phyloP scores from a whole-genome alignment of 352 stramenopile genomes.

The Globisporangium uncinulatum region DNA sequence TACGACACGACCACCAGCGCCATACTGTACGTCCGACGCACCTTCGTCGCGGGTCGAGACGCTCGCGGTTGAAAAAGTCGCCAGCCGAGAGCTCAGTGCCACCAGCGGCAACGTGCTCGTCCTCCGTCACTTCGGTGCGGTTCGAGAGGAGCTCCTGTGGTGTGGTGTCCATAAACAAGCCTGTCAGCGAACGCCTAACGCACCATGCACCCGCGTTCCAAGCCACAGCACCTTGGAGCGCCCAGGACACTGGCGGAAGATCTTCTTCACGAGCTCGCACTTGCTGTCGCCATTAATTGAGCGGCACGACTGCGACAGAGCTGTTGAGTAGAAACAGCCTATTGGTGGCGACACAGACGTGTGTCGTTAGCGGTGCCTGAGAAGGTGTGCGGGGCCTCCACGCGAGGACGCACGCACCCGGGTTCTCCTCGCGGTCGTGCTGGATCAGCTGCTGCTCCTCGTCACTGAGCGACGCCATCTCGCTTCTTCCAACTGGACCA shows the following conservation, averaged over 20 bases:
- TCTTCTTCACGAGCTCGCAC: slow-evolving; percentile 83
- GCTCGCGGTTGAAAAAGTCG: slow-evolving; percentile 70
- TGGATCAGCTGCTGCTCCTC: slow-evolving; percentile 73
- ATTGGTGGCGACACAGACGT: no score
- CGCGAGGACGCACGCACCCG: slow-evolving; percentile 17
- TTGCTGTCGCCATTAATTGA: slow-evolving; percentile 83
- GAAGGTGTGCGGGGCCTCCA: no score
- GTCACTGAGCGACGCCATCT: slow-evolving; percentile 50
- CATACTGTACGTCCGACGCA: slow-evolving; percentile 2
- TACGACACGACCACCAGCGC: no score
- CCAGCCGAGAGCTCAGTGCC: slow-evolving; percentile 23
- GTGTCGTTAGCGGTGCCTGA: no score
- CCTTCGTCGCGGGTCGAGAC: slow-evolving; percentile 52
- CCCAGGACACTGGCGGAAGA: slow-evolving; percentile 77
- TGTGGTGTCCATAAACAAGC: neutral
- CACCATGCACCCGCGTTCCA: neutral
- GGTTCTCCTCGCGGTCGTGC: slow-evolving; percentile 65
- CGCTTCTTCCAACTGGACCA: no score
- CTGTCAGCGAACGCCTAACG: neutral
- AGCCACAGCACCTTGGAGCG: slow-evolving; percentile 32
- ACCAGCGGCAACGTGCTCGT: slow-evolving; percentile 37
- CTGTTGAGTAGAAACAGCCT: slow-evolving; percentile 81
- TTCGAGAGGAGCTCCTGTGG: slow-evolving; percentile 70
- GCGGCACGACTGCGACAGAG: slow-evolving; percentile 67
- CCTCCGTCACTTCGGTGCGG: slow-evolving; percentile 69